phyloP scores from a whole-genome alignment of 2,329 filamentous ascomycete species.

The Albifimbria verrucaria region DNA sequence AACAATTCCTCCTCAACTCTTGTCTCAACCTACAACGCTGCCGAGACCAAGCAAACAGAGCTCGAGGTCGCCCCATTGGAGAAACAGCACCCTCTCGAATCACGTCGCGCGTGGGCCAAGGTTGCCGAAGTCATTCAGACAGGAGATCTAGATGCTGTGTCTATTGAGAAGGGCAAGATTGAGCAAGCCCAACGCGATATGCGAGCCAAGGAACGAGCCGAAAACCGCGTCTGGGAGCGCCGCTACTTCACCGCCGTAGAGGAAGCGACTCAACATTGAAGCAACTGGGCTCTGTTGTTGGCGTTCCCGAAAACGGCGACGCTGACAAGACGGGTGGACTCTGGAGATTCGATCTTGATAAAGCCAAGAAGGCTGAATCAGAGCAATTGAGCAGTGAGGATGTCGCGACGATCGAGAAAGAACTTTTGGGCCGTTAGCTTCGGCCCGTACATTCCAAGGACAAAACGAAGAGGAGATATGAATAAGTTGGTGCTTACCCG shows the following conservation, averaged over 20 bases:
- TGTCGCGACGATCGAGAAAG: constrained; percentile 41
- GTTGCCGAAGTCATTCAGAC: constrained; percentile 77
- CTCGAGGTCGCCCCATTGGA: constrained; percentile 71
- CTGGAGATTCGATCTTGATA: constrained; percentile 54
- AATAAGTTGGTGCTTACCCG: too few relatives aligned
- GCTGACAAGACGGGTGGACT: constrained; percentile 59
- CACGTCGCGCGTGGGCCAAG: constrained; percentile 80
- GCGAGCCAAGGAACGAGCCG: constrained; percentile 71
- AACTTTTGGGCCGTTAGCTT: constrained; percentile 36
- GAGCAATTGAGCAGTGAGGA: constrained; percentile 35
- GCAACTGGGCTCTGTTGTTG: constrained; percentile 41
- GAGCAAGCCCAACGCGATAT: constrained; percentile 79
- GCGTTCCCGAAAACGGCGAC: constrained; percentile 49
- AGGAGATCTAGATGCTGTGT: constrained; percentile 81
- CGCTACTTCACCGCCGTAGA: constrained; percentile 69
- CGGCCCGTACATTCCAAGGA: neutral
- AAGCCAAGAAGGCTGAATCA: constrained; percentile 35
- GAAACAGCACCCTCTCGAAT: constrained; percentile 82
- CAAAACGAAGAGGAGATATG: neutral
- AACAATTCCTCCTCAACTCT: constrained; percentile 45
- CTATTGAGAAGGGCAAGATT: constrained; percentile 79
- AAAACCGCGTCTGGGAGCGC: constrained; percentile 74
- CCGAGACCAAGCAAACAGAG: constrained; percentile 56
- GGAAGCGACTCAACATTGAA: constrained; percentile 43
- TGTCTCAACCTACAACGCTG: constrained; percentile 60